Evolutionary conservation across 163 green algal genomes (phyloP).

Genomic region (Scenedesmus sp.): DNA sequence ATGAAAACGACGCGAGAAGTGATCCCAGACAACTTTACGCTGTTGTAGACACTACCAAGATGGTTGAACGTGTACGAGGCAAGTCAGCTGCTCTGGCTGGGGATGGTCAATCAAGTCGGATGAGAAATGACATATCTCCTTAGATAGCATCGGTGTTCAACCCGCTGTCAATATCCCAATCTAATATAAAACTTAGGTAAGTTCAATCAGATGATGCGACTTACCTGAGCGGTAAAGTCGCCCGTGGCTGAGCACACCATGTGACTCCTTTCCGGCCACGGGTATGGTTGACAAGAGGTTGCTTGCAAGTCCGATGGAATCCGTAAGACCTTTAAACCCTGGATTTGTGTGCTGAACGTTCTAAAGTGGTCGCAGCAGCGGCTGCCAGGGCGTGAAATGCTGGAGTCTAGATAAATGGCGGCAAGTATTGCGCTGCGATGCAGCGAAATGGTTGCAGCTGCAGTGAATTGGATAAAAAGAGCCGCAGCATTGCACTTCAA

Average conservation of each 20-base stretch:
- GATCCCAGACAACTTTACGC: neutral
- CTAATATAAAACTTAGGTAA: too few relatives aligned
- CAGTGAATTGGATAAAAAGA: too few relatives aligned
- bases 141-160: neutral
- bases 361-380: too few relatives aligned
- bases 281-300: neutral
- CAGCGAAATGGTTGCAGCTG: too few relatives aligned
- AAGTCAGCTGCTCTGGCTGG: neutral
- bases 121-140: conserved; percentile 1
- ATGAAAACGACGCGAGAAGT: neutral
- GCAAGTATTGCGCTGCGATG: too few relatives aligned
- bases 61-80: neutral
- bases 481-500: too few relatives aligned
- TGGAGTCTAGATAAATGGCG: too few relatives aligned
- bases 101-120: neutral
- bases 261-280: neutral
- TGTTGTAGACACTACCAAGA: neutral
- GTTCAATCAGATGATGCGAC: neutral
- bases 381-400: too few relatives aligned
- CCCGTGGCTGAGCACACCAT: neutral
- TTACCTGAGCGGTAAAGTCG: neutral
- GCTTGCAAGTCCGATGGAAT: neutral
- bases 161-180: neutral
- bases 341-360: too few relatives aligned
- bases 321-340: too few relatives aligned